These are phyloP conservation scores for Fusarium sp. DNA, from an alignment of 2,329 filamentous ascomycete species.

Conservation along the genomic window DNA sequence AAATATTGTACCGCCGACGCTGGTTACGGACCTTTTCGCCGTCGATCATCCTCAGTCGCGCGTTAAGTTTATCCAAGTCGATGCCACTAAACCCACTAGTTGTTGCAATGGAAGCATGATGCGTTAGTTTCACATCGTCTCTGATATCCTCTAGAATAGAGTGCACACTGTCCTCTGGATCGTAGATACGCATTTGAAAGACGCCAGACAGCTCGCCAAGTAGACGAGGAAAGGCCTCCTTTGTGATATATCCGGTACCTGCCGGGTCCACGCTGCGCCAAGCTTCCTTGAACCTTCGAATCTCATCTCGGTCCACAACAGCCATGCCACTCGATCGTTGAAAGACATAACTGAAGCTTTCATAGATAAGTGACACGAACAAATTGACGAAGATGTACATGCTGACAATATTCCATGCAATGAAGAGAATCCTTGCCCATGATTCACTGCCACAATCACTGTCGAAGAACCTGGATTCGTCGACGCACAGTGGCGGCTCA, in stretches of 20 bases:
- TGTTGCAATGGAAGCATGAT: conserved; percentile 68
- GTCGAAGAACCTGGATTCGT: conserved; percentile 77
- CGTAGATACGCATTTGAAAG: conserved; percentile 97
- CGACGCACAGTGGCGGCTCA: conserved; percentile 83
- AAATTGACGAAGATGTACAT: conserved; percentile 99
- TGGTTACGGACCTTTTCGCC: conserved; percentile 79
- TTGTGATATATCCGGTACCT: conserved; percentile 90
- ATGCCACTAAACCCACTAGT: conserved; percentile 69
- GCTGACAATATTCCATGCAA: conserved; percentile 98
- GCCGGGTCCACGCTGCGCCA: conserved; percentile 96
- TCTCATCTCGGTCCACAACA: conserved; percentile 91
- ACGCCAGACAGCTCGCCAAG: conserved; percentile 93
- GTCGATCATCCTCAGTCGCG: conserved; percentile 79
- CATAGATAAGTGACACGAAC: conserved; percentile 98
- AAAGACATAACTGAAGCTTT: conserved; percentile 99
- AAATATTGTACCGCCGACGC: conserved; percentile 87
- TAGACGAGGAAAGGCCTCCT: conserved; percentile 88
- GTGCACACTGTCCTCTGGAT: conserved; percentile 88
- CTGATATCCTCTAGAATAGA: conserved; percentile 88
- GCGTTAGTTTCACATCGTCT: conserved; percentile 64
- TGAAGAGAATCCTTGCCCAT: conserved; percentile 92
- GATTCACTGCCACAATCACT: conserved; percentile 93
- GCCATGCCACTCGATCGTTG: conserved; percentile 95
- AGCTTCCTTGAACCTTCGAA: conserved; percentile 96
- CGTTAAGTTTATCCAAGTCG: conserved; percentile 81